Evolutionary conservation across 2,329 filamentous ascomycete species (phyloP).

Genomic region (Aaosphaeria pasadenensis): DNA sequence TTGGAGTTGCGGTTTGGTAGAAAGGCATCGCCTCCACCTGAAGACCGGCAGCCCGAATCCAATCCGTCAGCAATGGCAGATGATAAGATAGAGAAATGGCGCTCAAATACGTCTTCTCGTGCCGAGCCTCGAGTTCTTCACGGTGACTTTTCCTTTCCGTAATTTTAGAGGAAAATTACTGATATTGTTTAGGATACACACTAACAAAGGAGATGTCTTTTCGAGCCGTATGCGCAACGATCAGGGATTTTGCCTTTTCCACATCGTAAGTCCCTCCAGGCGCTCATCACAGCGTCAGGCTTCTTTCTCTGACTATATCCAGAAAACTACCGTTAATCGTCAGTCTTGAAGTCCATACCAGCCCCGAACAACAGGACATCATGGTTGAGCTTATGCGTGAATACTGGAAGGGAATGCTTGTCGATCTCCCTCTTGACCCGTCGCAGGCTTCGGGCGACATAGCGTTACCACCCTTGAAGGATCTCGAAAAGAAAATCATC

Average conservation of each 20-base stretch:
- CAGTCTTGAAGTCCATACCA: conserved; percentile 87
- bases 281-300: background rate
- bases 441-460: conserved; percentile 47
- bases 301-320: background rate
- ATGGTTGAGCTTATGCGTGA: conserved; percentile 96
- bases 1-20: conserved; percentile 29
- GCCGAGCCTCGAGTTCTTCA: conserved; percentile 79
- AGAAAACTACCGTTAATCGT: conserved; percentile 79
- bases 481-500: conserved; percentile 73
- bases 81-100: conserved; percentile 27
- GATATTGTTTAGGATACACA: conserved; percentile 55
- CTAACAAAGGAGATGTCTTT: conserved; percentile 84
- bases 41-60: conserved; percentile 15
- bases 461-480: conserved; percentile 61
- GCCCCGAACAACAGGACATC: conserved; percentile 75
- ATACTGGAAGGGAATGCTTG: conserved; percentile 73
- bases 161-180: no score
- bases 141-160: conserved; percentile 41
- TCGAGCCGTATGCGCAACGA: conserved; percentile 77
- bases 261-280: conserved; percentile 41
- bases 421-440: conserved; percentile 55
- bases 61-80: background rate
- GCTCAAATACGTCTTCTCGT: conserved; percentile 24
- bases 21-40: conserved; percentile 17
- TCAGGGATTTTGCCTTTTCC: conserved; percentile 75